These are phyloP conservation scores for Articulospora tetracladia DNA, from an alignment of 495 filamentous ascomycete genomes.

Conservation along the genomic window DNA sequence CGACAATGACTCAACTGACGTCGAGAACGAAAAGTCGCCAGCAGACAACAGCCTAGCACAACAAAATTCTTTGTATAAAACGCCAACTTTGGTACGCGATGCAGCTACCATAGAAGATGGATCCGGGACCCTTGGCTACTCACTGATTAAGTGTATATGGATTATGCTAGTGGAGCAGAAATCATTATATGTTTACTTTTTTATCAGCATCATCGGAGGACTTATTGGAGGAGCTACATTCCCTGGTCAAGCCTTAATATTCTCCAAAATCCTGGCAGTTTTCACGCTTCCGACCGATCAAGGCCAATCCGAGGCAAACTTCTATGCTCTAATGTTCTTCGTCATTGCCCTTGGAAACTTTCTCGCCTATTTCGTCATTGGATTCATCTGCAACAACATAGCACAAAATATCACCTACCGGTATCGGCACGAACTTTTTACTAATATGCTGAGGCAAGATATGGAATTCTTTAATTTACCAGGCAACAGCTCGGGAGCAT, in stretches of 20 bases:
- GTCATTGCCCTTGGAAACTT: conserved; percentile 38
- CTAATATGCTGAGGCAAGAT: conserved; percentile 47
- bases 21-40: neutral
- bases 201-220: neutral
- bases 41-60: neutral
- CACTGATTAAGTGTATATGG: conserved; percentile 31
- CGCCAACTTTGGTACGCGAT: neutral
- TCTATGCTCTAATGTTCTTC: conserved; percentile 40
- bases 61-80: neutral
- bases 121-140: neutral
- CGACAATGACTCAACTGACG: neutral
- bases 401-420: conserved; percentile 29
- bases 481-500: conserved; percentile 57
- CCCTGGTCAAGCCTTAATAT: conserved; percentile 9
- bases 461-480: conserved; percentile 26
- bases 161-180: conserved; percentile 2
- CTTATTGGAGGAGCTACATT: conserved; percentile 7
- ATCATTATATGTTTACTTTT: neutral
- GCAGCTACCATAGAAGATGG: neutral
- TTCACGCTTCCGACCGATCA: neutral
- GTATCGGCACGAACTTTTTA: conserved; percentile 57
- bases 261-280: conserved; percentile 5
- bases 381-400: conserved; percentile 23
- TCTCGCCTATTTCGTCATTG: conserved; percentile 36
- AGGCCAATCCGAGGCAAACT: neutral